phyloP scores from a whole-genome alignment of 768 basidiomycete genomes.

The Russula sp. region DNA sequence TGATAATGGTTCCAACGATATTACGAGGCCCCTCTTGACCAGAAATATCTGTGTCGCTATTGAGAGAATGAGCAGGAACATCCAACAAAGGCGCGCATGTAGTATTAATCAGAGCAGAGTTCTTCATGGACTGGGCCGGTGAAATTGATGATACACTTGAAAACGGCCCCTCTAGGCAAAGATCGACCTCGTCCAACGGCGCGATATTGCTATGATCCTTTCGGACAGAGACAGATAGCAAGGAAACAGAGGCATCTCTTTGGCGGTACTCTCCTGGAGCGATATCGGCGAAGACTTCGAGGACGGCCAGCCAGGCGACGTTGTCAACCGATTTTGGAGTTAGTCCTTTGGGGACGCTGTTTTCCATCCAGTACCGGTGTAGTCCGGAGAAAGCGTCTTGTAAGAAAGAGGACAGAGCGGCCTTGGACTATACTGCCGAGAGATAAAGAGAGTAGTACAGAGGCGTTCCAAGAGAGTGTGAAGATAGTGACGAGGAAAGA shows the following conservation, averaged over 20 bases:
- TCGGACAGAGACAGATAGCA: not conserved
- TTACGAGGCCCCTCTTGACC: not conserved
- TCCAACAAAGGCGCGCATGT: not conserved
- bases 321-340: not conserved
- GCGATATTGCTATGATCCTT: not conserved
- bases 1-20: not conserved
- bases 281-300: not conserved
- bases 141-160: not conserved
- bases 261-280: not conserved
- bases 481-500: conserved; percentile 15
- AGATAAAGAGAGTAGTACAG: conserved; percentile 20
- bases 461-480: conserved; percentile 15
- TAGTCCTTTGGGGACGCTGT: not conserved
- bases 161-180: not conserved
- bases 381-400: conserved; percentile 16
- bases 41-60: not conserved
- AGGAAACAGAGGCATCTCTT: not conserved
- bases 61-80: not conserved
- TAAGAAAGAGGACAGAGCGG: conserved; percentile 21
- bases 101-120: not conserved
- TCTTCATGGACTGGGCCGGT: not conserved
- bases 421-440: conserved; percentile 12
- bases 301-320: not conserved
- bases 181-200: conserved; percentile 1
- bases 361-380: conserved; percentile 23